phyloP scores from a whole-genome alignment of 208 protist genomes.

The Wallacemonas sp. region DNA sequence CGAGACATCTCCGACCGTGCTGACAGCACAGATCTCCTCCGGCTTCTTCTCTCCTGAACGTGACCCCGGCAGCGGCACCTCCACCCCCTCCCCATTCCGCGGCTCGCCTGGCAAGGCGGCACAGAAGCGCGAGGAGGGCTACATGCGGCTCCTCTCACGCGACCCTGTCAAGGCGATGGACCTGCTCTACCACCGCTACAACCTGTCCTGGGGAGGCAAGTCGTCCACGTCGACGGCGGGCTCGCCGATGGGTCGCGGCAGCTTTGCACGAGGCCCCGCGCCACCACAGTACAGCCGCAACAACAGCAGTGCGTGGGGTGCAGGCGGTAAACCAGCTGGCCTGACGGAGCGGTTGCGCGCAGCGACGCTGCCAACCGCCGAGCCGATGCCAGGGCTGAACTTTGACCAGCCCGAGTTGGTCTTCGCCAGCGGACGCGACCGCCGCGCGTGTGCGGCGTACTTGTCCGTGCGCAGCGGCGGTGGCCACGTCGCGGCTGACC shows the following conservation, averaged over 20 bases:
- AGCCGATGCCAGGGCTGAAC: slow-evolving; percentile 19
- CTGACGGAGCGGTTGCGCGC: slow-evolving; percentile 13
- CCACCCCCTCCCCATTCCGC: slow-evolving; percentile 35
- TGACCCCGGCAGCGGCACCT: slow-evolving; percentile 2
- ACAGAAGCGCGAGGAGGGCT: slow-evolving; percentile 33
- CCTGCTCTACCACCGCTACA: slow-evolving; percentile 45
- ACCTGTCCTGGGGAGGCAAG: slow-evolving; percentile 20
- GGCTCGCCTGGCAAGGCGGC: slow-evolving; percentile 18
- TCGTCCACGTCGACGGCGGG: not conserved
- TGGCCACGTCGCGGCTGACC: not conserved
- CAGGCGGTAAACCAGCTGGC: slow-evolving; percentile 10
- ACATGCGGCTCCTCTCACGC: slow-evolving; percentile 40
- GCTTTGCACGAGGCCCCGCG: no score
- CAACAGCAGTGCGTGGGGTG: no score
- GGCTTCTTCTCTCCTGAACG: slow-evolving; percentile 17
- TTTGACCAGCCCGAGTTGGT: slow-evolving; percentile 17
- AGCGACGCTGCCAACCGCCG: slow-evolving; percentile 15
- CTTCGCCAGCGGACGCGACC: slow-evolving; percentile 9
- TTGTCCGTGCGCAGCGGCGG: slow-evolving; percentile 1
- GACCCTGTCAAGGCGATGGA: slow-evolving; percentile 57
- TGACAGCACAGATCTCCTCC: slow-evolving; percentile 5
- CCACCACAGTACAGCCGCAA: no score
- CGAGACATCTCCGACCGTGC: not conserved
- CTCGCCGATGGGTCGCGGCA: slow-evolving; percentile 5
- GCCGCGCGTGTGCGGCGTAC: not conserved